Percentiles rank a stretch among this genome's conserved stretches.
These are phyloP conservation scores for Cyclotella distinguenda DNA, from an alignment of 108 stramenopile genomes.

Conservation along the genomic window DNA sequence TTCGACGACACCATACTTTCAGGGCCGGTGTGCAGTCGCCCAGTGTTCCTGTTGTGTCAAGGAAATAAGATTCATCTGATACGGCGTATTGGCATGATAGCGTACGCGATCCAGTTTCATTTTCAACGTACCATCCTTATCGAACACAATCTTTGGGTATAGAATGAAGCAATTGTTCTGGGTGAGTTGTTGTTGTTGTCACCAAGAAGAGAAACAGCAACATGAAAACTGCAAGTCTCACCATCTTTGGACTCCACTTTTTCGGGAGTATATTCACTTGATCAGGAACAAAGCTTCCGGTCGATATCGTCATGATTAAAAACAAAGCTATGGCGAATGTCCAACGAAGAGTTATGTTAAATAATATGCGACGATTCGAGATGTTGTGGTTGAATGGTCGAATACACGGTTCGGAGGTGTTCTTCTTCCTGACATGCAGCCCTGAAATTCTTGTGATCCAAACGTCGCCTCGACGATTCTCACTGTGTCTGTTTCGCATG, in stretches of 20 bases:
- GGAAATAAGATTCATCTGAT: background rate
- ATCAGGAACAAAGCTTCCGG: background rate
- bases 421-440: too few relatives aligned
- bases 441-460: too few relatives aligned
- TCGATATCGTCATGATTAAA: background rate
- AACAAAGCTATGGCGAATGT: background rate
- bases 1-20: constrained; percentile 32
- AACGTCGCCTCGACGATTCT: too few relatives aligned
- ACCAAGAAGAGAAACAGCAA: background rate
- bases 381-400: background rate
- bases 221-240: background rate
- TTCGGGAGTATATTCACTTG: background rate
- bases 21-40: constrained; percentile 51
- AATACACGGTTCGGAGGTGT: too few relatives aligned
- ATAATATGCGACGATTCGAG: background rate
- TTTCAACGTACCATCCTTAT: constrained; percentile 51
- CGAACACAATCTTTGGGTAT: constrained; percentile 68
- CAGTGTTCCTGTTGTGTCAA: constrained; percentile 28
- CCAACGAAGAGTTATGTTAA: background rate
- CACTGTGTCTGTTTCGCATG: too few relatives aligned
- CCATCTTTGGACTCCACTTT: constrained; percentile 18
- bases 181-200: background rate
- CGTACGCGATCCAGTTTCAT: background rate
- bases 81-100: background rate
- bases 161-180: constrained; percentile 22